Evolutionary conservation across 768 basidiomycete species (phyloP).

Genomic region (Macrocybe gigantea): DNA sequence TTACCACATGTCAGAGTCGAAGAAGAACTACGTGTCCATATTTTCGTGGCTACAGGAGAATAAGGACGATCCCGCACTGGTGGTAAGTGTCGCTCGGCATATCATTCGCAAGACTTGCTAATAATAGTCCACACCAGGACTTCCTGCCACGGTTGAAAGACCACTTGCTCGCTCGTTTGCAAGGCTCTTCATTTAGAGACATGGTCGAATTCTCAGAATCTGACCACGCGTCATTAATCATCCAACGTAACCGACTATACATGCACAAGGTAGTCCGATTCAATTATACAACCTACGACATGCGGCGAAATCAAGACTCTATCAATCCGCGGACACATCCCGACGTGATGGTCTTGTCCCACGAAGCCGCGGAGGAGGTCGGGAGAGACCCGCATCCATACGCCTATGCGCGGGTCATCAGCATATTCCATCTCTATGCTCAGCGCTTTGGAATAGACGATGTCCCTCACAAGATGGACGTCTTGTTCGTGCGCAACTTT

Average conservation of each 20-base stretch:
- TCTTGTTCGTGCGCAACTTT: conserved; percentile 25
- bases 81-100: background rate
- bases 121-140: background rate
- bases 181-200: background rate
- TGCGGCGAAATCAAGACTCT: conserved; percentile 25
- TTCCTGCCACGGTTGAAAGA: background rate
- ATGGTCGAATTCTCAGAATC: conserved; percentile 1
- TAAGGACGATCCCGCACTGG: background rate
- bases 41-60: conserved; percentile 6
- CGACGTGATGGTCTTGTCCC: conserved; percentile 20
- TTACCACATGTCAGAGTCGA: conserved; percentile 16
- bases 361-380: conserved; percentile 3
- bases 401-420: conserved; percentile 9
- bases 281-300: conserved; percentile 34
- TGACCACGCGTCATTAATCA: conserved; percentile 13
- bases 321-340: conserved; percentile 22
- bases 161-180: background rate
- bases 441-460: background rate
- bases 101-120: background rate
- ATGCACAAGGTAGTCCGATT: conserved; percentile 23
- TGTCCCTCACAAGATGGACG: conserved; percentile 11
- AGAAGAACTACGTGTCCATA: conserved; percentile 19
- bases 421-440: conserved; percentile 20
- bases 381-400: conserved; percentile 2
- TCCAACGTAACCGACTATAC: conserved; percentile 21